Evolutionary conservation across 2,329 filamentous ascomycete genomes (phyloP).

Genomic region (Tolypocladium sp.): DNA sequence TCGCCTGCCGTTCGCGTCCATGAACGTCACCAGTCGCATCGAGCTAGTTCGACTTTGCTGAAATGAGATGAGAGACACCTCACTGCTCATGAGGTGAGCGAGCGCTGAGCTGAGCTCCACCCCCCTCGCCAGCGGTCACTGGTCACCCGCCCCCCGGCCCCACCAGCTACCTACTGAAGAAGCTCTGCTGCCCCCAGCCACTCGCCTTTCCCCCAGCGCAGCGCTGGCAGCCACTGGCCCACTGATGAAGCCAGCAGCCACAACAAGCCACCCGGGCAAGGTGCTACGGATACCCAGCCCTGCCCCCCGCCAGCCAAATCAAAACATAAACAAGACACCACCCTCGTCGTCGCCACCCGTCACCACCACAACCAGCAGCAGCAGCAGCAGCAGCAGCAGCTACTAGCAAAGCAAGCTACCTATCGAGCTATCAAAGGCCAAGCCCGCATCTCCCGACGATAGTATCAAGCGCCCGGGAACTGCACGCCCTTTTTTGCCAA

Average conservation of each 20-base stretch:
- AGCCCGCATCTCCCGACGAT: not conserved
- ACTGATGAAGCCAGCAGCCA: not conserved
- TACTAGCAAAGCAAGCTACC: not conserved
- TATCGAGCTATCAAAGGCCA: no score
- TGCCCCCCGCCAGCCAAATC: constrained; percentile 1
- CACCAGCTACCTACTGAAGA: not conserved
- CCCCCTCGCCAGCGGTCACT: no score
- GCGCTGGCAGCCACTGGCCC: not conserved
- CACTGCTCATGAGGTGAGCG: no score
- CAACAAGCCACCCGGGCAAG: not conserved
- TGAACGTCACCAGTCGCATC: no score
- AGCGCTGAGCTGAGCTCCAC: no score
- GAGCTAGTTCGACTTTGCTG: no score
- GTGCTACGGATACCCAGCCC: not conserved
- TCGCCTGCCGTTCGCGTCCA: no score
- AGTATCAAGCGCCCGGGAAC: not conserved
- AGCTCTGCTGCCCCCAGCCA: not conserved
- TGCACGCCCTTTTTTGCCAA: not conserved
- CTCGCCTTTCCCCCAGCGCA: not conserved
- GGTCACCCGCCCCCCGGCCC: no score
- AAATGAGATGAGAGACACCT: no score
- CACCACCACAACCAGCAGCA: constrained; percentile 5
- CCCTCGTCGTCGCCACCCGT: not conserved
- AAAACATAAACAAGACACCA: constrained; percentile 7
- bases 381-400: no score